These are phyloP conservation scores for Trypanosoma melophagium DNA, from an alignment of 208 protist species.

Conservation along the genomic window DNA sequence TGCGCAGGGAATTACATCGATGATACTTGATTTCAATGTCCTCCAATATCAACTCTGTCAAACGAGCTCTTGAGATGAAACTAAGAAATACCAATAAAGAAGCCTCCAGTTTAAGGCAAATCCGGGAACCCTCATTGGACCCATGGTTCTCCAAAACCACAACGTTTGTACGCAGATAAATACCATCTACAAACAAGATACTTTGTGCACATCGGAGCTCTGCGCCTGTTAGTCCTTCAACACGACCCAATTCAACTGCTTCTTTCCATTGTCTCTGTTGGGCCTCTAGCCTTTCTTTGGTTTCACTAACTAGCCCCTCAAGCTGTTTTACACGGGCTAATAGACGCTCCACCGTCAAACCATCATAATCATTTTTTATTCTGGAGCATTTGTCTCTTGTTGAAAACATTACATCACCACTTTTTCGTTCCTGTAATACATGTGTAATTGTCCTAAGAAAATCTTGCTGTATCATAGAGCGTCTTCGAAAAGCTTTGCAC, in stretches of 20 bases:
- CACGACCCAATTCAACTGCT: not conserved
- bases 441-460: slow-evolving; percentile 22
- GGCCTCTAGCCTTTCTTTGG: slow-evolving; percentile 1
- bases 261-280: slow-evolving; percentile 5
- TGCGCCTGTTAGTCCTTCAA: slow-evolving; percentile 16
- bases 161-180: slow-evolving; percentile 22
- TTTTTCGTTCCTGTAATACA: slow-evolving; percentile 12
- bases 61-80: slow-evolving; percentile 23
- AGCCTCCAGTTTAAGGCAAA: slow-evolving; percentile 20
- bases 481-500: slow-evolving; percentile 33
- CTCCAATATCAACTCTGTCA: slow-evolving; percentile 13
- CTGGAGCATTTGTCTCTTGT: not conserved
- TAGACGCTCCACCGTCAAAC: slow-evolving; percentile 5
- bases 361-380: not conserved
- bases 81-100: slow-evolving; percentile 22
- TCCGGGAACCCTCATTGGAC: not conserved
- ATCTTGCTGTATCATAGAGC: not conserved
- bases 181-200: slow-evolving; percentile 36
- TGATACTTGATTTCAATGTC: slow-evolving; percentile 16
- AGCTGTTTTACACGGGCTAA: slow-evolving; percentile 23
- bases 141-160: not conserved
- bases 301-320: slow-evolving; percentile 20
- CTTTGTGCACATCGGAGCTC: slow-evolving; percentile 25
- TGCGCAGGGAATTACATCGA: slow-evolving; percentile 3
- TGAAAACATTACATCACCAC: not conserved